Percentiles rank a stretch among this genome's conserved stretches.
Conservation (phyloP, 2,329 filamentous ascomycete species). For the Colletotrichum euphorbiae region DNA sequence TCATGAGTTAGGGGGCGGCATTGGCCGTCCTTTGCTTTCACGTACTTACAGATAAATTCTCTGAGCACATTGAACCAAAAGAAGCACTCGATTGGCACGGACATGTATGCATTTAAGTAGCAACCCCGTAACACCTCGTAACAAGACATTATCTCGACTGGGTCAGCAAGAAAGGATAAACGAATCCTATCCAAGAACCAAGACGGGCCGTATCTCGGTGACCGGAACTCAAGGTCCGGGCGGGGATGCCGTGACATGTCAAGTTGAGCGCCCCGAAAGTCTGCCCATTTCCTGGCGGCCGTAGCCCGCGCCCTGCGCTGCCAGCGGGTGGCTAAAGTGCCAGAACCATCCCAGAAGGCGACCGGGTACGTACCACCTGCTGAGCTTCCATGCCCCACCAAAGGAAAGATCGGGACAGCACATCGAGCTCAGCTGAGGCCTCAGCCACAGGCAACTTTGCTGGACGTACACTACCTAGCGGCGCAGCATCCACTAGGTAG, state of each 20-base stretch:
- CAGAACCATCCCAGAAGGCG: not conserved
- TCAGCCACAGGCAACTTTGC: constrained; percentile 41
- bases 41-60: too few species aligned
- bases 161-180: too few species aligned
- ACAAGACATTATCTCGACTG: too few species aligned
- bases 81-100: too few species aligned
- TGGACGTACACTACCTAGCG: constrained; percentile 36
- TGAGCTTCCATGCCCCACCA: constrained; percentile 21
- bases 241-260: constrained; percentile 7
- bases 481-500: constrained; percentile 38
- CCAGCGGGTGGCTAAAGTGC: constrained; percentile 25
- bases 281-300: constrained; percentile 10
- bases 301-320: constrained; percentile 24
- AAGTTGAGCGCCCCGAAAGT: constrained; percentile 21
- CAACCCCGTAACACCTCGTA: too few species aligned
- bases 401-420: constrained; percentile 24
- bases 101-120: too few species aligned
- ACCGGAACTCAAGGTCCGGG: not conserved
- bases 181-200: too few species aligned
- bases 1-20: too few species aligned
- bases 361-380: constrained; percentile 17
- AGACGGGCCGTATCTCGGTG: too few species aligned
- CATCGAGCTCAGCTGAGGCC: constrained; percentile 30
- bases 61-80: too few species aligned
- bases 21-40: too few species aligned